Percentiles rank a stretch among this genome's conserved stretches.
Conservation (phyloP, 202 grass and related monocot genomes). For the Setaria italica region DNA sequence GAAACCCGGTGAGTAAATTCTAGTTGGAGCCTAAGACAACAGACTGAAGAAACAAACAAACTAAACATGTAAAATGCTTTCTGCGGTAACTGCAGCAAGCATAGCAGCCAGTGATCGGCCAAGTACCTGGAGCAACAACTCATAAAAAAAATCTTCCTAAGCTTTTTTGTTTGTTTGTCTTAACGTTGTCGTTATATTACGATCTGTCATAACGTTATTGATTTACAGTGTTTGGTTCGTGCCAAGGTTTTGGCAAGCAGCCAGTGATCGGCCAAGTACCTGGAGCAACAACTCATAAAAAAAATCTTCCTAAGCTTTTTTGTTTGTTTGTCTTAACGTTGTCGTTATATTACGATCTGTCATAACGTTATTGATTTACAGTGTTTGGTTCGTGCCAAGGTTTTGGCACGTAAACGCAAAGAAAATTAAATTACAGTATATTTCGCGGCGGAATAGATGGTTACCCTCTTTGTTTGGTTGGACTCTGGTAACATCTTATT, state of each 20-base stretch:
- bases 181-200: neutral
- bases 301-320: neutral
- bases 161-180: neutral
- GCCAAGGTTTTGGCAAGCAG: no score
- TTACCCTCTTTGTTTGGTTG: no score
- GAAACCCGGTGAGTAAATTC: neutral
- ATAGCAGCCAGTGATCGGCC: neutral
- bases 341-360: neutral
- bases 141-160: neutral
- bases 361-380: constrained; percentile 14
- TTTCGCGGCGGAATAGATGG: no score
- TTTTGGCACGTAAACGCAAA: no score
- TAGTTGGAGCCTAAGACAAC: neutral
- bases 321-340: neutral
- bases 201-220: neutral
- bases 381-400: no score
- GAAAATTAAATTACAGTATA: no score
- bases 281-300: neutral
- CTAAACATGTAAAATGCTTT: neutral
- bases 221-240: neutral
- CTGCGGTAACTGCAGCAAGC: neutral
- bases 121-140: neutral
- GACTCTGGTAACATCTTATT: no score
- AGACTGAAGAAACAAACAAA: constrained; percentile 3
- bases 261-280: neutral